phyloP scores from a whole-genome alignment of 139 green algal species.

The Pleodorina starrii region DNA sequence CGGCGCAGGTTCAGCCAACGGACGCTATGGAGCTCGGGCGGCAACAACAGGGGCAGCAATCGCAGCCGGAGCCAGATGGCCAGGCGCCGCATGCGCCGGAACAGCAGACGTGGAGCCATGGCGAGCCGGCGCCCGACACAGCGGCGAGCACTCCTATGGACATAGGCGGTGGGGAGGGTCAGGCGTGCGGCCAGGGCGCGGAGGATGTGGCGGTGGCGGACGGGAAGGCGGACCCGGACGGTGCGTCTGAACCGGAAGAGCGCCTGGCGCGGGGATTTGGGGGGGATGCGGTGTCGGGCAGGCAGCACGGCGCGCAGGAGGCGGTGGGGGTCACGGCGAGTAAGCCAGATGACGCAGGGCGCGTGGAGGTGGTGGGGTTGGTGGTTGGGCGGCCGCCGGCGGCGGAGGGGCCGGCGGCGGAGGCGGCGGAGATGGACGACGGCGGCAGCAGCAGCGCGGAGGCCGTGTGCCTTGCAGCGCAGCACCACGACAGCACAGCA shows the following conservation, averaged over 20 bases:
- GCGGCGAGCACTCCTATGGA: neutral
- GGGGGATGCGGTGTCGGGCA: neutral
- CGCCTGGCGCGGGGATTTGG: neutral
- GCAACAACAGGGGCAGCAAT: no score
- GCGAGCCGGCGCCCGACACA: neutral
- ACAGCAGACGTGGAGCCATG: neutral
- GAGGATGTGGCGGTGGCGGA: conserved; percentile 16
- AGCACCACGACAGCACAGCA: neutral
- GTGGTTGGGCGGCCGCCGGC: neutral
- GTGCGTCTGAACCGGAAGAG: neutral
- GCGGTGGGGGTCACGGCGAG: neutral
- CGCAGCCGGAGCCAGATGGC: no score
- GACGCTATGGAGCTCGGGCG: no score
- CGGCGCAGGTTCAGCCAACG: no score
- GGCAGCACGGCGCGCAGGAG: neutral
- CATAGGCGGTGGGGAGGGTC: neutral
- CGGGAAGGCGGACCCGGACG: neutral
- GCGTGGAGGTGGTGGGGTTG: neutral
- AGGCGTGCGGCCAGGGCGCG: neutral
- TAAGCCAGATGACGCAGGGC: no score
- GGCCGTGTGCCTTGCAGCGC: neutral
- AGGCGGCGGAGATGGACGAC: neutral
- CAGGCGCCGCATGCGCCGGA: no score
- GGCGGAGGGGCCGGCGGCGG: neutral
- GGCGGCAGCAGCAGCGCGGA: conserved; percentile 26